Evolutionary conservation across 441 rosid genomes (phyloP).

Genomic region (Adansonia gregorii): DNA sequence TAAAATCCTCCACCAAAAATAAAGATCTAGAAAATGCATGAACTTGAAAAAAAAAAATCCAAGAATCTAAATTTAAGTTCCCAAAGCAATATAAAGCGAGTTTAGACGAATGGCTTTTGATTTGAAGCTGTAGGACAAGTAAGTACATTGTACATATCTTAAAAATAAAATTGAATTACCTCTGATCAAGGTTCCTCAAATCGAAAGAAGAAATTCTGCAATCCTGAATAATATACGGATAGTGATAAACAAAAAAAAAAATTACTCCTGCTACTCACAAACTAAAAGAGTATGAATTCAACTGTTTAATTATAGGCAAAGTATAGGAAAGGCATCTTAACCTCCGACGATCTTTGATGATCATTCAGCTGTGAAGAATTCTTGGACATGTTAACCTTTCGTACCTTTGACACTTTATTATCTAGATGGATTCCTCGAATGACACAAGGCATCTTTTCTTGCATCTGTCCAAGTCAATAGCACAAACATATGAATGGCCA

Average conservation of each 20-base stretch:
- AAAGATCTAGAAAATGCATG: neutral
- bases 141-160: neutral
- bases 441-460: conserved; percentile 38
- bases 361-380: conserved; percentile 33
- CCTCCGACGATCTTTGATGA: conserved; percentile 33
- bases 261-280: neutral
- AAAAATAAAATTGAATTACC: conserved; percentile 35
- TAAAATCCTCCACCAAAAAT: neutral
- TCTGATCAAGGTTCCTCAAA: conserved; percentile 32
- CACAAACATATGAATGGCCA: conserved; percentile 1
- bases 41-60: neutral
- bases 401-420: conserved; percentile 24
- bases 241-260: neutral
- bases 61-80: neutral
- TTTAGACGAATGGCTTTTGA: neutral
- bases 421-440: conserved; percentile 32
- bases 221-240: conserved; percentile 34
- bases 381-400: conserved; percentile 28
- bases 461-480: conserved; percentile 31
- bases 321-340: conserved; percentile 2
- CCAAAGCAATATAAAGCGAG: neutral
- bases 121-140: neutral
- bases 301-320: neutral
- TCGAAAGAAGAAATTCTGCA: conserved; percentile 29
- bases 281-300: neutral